These are phyloP conservation scores for Combretum micranthum DNA, from an alignment of 345 rosid genomes.

Conservation along the genomic window DNA sequence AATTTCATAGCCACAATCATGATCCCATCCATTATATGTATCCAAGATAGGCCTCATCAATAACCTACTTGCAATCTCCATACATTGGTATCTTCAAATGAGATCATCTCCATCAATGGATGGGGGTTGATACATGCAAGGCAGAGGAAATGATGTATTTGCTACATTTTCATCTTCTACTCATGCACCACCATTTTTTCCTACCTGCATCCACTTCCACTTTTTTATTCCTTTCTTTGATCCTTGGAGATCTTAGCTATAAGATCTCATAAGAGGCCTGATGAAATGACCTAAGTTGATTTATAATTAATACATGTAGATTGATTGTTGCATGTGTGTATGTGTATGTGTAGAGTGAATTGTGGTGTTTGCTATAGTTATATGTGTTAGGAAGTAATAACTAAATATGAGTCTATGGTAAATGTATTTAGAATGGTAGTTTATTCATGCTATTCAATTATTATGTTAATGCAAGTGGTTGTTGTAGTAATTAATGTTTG, in stretches of 20 bases:
- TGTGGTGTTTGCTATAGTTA: too few species aligned
- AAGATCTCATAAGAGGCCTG: conserved; percentile 27
- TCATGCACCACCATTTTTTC: conserved; percentile 7
- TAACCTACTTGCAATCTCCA: conserved; percentile 24
- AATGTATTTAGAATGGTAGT: too few species aligned
- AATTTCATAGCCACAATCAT: conserved; percentile 29
- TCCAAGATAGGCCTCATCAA: conserved; percentile 34
- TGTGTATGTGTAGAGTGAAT: too few species aligned
- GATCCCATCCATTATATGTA: conserved; percentile 28
- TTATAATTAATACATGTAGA: too few species aligned
- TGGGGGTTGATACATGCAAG: conserved; percentile 29
- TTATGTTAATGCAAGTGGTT: too few species aligned
- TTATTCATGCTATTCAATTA: too few species aligned
- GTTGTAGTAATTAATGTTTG: too few species aligned
- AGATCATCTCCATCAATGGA: conserved; percentile 32
- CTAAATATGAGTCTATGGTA: too few species aligned
- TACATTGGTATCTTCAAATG: conserved; percentile 24
- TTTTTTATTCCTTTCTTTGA: conserved; percentile 40
- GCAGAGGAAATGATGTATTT: conserved; percentile 21
- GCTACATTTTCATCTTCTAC: conserved; percentile 23
- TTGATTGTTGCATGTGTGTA: too few species aligned
- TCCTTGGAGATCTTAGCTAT: conserved; percentile 30
- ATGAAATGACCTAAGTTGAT: too few species aligned
- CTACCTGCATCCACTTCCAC: conserved; percentile 23
- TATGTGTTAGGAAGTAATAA: too few species aligned